A percentile compares a stretch with the other conserved stretches of the same genome.
These are phyloP conservation scores for Pseudopyricularia javanii DNA, from an alignment of 2,329 filamentous ascomycete species.

Conservation along the genomic window DNA sequence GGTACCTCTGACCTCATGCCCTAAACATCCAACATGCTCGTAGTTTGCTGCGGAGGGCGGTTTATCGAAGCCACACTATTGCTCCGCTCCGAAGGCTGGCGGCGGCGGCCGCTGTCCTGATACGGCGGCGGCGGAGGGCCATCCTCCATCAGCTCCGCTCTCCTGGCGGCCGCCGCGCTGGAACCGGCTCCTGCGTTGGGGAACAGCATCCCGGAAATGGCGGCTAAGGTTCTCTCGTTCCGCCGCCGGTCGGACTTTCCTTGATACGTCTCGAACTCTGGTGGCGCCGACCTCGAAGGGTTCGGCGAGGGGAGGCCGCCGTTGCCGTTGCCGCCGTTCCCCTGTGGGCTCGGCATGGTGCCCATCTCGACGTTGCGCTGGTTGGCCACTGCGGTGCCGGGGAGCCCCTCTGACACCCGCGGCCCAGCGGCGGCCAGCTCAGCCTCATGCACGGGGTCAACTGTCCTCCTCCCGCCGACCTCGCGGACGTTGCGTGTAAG, in stretches of 20 bases:
- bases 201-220: slow-evolving; percentile 35
- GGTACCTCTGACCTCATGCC: too few relatives aligned
- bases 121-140: slow-evolving; percentile 31
- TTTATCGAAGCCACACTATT: slow-evolving; percentile 32
- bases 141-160: slow-evolving; percentile 27
- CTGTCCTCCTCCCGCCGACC: slow-evolving; percentile 33
- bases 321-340: not conserved
- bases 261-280: slow-evolving; percentile 14
- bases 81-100: slow-evolving; percentile 21
- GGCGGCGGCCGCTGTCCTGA: slow-evolving; percentile 9
- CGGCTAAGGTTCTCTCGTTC: slow-evolving; percentile 28
- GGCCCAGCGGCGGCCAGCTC: slow-evolving; percentile 19
- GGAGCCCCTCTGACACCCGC: slow-evolving; percentile 4
- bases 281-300: not conserved
- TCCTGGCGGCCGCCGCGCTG: slow-evolving; percentile 17
- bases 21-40: slow-evolving; percentile 47
- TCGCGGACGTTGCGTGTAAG: slow-evolving; percentile 43
- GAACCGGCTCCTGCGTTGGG: slow-evolving; percentile 21
- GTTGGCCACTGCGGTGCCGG: not conserved
- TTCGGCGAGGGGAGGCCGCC: not conserved
- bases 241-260: slow-evolving; percentile 32
- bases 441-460: slow-evolving; percentile 22
- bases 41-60: slow-evolving; percentile 38
- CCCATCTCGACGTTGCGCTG: slow-evolving; percentile 16
- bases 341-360: slow-evolving; percentile 10